phyloP scores from a whole-genome alignment of 805 yeast genomes.

The Danielia oregonensis region DNA sequence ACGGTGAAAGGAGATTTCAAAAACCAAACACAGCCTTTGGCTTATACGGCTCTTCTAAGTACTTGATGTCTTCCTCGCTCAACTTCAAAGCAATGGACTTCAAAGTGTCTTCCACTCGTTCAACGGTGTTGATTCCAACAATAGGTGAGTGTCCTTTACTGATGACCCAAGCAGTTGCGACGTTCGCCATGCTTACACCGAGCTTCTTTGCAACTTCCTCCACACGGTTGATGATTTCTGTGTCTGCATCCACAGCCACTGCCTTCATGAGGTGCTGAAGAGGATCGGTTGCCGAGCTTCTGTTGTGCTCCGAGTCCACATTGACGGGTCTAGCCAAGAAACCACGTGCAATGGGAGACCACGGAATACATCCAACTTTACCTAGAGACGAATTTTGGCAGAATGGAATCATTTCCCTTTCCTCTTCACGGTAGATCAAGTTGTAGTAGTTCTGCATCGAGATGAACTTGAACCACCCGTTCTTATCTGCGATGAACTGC shows the following conservation, averaged over 20 bases:
- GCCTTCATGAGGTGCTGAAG: constrained; percentile 1
- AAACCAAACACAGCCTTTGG: constrained; percentile 10
- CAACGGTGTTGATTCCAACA: constrained; percentile 47
- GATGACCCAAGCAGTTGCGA: constrained; percentile 53
- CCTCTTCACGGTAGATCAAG: constrained; percentile 60
- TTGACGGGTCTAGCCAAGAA: constrained; percentile 45
- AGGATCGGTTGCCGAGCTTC: constrained; percentile 1
- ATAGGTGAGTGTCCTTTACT: constrained; percentile 52
- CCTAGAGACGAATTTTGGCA: constrained; percentile 43
- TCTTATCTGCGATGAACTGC: constrained; percentile 53
- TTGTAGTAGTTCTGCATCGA: constrained; percentile 59
- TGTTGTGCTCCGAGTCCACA: constrained; percentile 3
- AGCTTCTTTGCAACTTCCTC: constrained; percentile 49
- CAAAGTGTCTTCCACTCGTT: constrained; percentile 53
- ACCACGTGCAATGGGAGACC: constrained; percentile 60
- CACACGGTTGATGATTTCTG: constrained; percentile 41
- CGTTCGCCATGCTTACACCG: constrained; percentile 48
- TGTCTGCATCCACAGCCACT: constrained; percentile 11
- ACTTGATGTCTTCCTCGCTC: constrained; percentile 31
- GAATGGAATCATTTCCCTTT: constrained; percentile 56
- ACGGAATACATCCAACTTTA: constrained; percentile 53
- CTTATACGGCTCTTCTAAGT: constrained; percentile 36
- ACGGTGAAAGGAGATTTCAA: too few relatives aligned
- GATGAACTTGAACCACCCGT: constrained; percentile 57
- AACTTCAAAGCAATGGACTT: constrained; percentile 39